Conservation (phyloP, 352 stramenopile genomes). For the Nothophytophthora sp. region DNA sequence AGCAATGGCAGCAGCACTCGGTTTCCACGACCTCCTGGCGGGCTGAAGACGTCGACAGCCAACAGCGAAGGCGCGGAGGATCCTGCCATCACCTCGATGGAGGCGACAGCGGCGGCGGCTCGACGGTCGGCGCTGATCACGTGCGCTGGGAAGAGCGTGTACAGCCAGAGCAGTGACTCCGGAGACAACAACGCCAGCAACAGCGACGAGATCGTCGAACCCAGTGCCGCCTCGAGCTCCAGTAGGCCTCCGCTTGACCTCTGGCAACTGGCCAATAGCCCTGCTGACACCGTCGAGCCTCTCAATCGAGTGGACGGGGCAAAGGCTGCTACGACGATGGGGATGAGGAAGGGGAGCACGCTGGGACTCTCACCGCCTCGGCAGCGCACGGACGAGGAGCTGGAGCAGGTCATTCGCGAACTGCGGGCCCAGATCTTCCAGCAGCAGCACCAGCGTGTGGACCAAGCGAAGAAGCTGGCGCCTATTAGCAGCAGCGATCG, state of each 20-base stretch:
- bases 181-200: conserved; percentile 3
- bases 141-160: conserved; percentile 26
- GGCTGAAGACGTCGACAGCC: background rate
- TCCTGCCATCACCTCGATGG: background rate
- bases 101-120: background rate
- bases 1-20: conserved; percentile 3
- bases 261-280: background rate
- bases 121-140: conserved; percentile 15
- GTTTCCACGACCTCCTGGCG: background rate
- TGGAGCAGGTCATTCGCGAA: conserved; percentile 70
- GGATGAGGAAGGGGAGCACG: conserved; percentile 1
- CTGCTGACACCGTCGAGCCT: background rate
- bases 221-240: background rate
- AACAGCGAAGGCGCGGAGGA: background rate
- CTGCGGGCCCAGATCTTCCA: conserved; percentile 54
- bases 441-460: conserved; percentile 26
- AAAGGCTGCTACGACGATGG: background rate
- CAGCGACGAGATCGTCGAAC: conserved; percentile 4
- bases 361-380: background rate
- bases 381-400: conserved; percentile 50
- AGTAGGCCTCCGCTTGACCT: background rate
- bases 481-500: background rate
- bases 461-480: background rate
- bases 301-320: conserved; percentile 3
- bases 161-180: background rate